These are phyloP conservation scores for Rhododendron griersonianum DNA, from an alignment of 148 eudicot genomes.

Conservation along the genomic window DNA sequence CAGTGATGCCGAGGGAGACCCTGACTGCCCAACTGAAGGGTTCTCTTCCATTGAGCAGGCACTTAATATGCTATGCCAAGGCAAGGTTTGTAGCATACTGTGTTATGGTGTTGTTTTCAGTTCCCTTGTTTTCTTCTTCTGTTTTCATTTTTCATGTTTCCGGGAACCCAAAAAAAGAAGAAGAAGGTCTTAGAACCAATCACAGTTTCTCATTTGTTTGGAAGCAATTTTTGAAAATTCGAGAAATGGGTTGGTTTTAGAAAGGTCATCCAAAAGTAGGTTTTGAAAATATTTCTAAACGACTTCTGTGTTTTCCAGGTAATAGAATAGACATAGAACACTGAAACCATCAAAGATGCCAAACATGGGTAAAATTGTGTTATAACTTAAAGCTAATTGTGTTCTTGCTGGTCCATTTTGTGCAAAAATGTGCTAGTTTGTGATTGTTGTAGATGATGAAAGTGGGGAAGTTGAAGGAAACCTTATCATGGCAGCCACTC, in stretches of 20 bases:
- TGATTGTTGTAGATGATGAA: slow-evolving; percentile 88
- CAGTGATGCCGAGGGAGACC: slow-evolving; percentile 96
- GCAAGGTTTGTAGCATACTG: slow-evolving; percentile 45
- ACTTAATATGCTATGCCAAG: slow-evolving; percentile 47
- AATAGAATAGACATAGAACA: background rate
- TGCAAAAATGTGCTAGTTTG: slow-evolving; percentile 46
- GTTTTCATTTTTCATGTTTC: background rate
- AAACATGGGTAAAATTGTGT: background rate
- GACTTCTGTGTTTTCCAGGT: background rate
- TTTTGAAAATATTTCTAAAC: background rate
- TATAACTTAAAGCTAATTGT: background rate
- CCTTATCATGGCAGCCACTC: slow-evolving; percentile 79
- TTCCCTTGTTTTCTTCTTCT: background rate
- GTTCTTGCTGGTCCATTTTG: slow-evolving; percentile 3
- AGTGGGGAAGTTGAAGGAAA: slow-evolving; percentile 62
- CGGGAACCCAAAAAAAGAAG: background rate
- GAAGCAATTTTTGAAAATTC: background rate
- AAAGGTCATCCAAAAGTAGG: background rate
- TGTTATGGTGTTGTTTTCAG: background rate
- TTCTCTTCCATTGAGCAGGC: slow-evolving; percentile 76
- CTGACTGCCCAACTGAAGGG: slow-evolving; percentile 84
- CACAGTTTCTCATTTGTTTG: background rate
- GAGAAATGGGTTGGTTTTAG: background rate
- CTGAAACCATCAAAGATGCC: background rate
- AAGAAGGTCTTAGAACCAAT: background rate